phyloP scores from a whole-genome alignment of 805 yeast species.

The Barnettozyma botsteinii region DNA sequence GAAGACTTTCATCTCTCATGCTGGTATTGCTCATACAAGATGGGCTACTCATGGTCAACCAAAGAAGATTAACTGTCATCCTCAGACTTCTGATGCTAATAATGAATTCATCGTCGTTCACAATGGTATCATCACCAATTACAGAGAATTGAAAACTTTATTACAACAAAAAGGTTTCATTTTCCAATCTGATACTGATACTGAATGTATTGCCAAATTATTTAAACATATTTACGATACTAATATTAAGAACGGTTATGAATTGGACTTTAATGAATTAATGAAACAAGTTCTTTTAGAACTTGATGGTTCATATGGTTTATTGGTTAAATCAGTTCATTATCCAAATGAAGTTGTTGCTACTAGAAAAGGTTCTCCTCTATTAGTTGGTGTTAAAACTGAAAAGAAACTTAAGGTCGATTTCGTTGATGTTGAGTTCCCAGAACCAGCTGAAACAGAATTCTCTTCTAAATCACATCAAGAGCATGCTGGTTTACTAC shows the following conservation, averaged over 20 bases:
- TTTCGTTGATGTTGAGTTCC: conserved; percentile 97
- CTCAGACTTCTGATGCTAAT: conserved; percentile 80
- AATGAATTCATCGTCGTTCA: conserved; percentile 91
- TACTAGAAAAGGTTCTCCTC: conserved; percentile 96
- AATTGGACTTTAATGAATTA: conserved; percentile 83
- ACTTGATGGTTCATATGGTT: conserved; percentile 96
- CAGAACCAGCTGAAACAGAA: conserved; percentile 36
- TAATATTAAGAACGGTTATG: conserved; percentile 62
- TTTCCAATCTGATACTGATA: conserved; percentile 92
- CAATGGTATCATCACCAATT: conserved; percentile 97
- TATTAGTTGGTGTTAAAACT: conserved; percentile 94
- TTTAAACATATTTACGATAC: conserved; percentile 87
- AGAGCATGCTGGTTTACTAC: conserved; percentile 33
- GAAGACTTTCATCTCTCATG: conserved; percentile 73
- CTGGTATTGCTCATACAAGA: conserved; percentile 97
- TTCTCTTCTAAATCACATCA: conserved; percentile 16
- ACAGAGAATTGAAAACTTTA: conserved; percentile 82
- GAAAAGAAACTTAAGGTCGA: conserved; percentile 94
- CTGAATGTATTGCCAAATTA: conserved; percentile 95
- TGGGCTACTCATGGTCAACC: conserved; percentile 99
- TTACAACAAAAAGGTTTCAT: conserved; percentile 70
- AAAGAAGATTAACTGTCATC: conserved; percentile 82
- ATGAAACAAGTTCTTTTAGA: conserved; percentile 90
- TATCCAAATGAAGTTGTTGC: conserved; percentile 96
- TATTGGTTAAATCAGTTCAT: conserved; percentile 84